Conservation (phyloP, 106 monocot genomes). For the Cymbidium sinense region DNA sequence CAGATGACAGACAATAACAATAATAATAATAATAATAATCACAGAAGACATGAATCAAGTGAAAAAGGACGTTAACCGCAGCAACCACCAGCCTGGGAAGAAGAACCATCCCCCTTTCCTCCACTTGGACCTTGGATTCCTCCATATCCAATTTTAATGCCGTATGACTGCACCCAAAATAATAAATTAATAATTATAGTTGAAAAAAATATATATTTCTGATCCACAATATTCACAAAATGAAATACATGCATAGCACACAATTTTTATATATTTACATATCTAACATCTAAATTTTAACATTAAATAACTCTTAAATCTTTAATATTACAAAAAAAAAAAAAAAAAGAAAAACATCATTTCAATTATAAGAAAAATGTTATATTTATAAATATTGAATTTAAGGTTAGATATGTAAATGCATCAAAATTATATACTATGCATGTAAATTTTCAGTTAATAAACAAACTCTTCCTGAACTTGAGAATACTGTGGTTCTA, state of each 20-base stretch:
- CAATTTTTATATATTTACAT: too few relatives aligned
- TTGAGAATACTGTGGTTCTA: neutral
- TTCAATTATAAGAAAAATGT: neutral
- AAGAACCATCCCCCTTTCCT: slow-evolving; percentile 25
- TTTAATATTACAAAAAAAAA: neutral
- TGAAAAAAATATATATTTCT: too few relatives aligned
- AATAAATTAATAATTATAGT: too few relatives aligned
- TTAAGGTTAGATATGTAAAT: too few relatives aligned
- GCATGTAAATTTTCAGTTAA: neutral
- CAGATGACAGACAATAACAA: too few relatives aligned
- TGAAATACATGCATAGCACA: neutral
- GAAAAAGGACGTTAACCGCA: slow-evolving; percentile 9
- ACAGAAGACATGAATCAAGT: neutral
- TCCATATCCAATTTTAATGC: slow-evolving; percentile 33
- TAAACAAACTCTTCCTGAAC: neutral
- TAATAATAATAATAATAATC: neutral
- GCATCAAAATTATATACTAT: too few relatives aligned
- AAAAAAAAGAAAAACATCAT: too few relatives aligned
- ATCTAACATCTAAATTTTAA: too few relatives aligned
- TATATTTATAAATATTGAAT: too few relatives aligned
- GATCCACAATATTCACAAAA: too few relatives aligned
- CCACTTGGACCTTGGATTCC: slow-evolving; percentile 28
- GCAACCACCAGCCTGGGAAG: slow-evolving; percentile 29
- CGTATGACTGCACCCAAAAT: slow-evolving; percentile 26
- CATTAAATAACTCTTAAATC: neutral